Evolutionary conservation across 2,329 filamentous ascomycete species (phyloP), one percentile per base, ranked within the genome.

Genomic region (Blumeria hordei): DNA sequence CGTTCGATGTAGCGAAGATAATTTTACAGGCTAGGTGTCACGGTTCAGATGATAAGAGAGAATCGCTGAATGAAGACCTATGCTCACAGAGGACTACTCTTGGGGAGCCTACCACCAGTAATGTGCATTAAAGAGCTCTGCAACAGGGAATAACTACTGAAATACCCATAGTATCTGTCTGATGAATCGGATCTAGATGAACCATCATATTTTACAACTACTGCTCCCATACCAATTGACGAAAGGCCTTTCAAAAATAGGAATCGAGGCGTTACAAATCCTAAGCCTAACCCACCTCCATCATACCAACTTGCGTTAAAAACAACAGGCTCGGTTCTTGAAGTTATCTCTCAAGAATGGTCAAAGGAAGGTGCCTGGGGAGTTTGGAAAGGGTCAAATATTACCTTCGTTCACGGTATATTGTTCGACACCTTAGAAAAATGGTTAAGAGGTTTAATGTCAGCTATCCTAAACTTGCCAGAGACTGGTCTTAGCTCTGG

Each of bases 1-100:
- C 92, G 12, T 96, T 98, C 67, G 92, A 96, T 72, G 88, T 95
- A 56, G 88, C 90, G 64, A 96, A 95, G 74, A 92, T 83, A 12
- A 78, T 96, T 55, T 70, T 98, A 62, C 92, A 98, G 69, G 79
- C 88, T 54, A 78, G 74, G 60, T 69, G 68, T 58, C 76, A 80
- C 62, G 75, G 53, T 35, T 32, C 50, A 55, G 60, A 58, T 21
- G 44, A 47, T 6, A 28, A 32, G 44, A 47, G 11, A 1, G 3
- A 34, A 16, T 34, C 32, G 14, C 3, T 8, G 5, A 3, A 16
- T 52, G 35, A 34, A n/a, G n/a, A 14, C 6, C 35, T 28, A 33
- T 16, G 35, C 16, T 4, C 39, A 28, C 21, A 28, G 2, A 28
- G 21, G 21, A 4, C 21, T 28, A 28, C 21, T 28, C 2, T 28